Percentiles rank a stretch among this genome's conserved stretches.
phyloP scores from a whole-genome alignment of 2,329 filamentous ascomycete species.

The Colletotrichum sp. region DNA sequence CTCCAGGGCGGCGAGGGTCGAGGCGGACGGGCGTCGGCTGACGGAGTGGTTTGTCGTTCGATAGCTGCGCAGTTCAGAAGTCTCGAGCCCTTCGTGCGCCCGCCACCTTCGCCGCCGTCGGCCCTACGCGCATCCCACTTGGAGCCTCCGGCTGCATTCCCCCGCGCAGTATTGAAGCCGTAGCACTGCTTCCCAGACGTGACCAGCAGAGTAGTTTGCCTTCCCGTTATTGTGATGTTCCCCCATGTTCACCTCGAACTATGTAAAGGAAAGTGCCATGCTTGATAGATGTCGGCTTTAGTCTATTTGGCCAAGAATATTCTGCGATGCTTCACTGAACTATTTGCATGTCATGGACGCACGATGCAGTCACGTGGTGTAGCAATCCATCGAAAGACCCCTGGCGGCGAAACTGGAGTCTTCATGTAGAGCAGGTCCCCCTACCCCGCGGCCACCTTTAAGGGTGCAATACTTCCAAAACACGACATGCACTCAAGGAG shows the following conservation, averaged over 20 bases:
- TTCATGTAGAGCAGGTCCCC: not conserved
- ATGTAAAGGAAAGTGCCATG: rapidly evolving
- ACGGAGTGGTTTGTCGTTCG: not conserved
- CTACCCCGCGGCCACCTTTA: rapidly evolving
- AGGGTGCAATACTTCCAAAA: not conserved
- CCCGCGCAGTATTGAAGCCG: not conserved
- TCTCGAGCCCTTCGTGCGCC: not conserved
- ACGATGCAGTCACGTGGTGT: too few species aligned
- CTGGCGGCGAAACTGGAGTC: too few species aligned
- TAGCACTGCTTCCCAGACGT: not conserved
- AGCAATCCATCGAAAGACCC: not conserved
- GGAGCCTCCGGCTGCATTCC: not conserved
- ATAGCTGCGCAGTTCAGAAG: not conserved
- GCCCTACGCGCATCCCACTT: too few species aligned
- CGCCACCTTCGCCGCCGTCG: too few species aligned
- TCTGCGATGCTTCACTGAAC: not conserved
- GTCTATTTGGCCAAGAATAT: not conserved
- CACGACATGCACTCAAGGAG: not conserved
- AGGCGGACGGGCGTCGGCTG: not conserved
- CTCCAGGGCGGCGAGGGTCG: not conserved
- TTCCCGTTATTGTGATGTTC: not conserved
- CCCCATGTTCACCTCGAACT: not conserved
- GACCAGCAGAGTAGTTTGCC: not conserved
- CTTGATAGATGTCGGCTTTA: not conserved
- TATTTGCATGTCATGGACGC: not conserved